Percentiles rank a stretch among this genome's conserved stretches.
Evolutionary conservation across 148 eudicot species (phyloP).

Genomic region (Agrostemma githago): DNA sequence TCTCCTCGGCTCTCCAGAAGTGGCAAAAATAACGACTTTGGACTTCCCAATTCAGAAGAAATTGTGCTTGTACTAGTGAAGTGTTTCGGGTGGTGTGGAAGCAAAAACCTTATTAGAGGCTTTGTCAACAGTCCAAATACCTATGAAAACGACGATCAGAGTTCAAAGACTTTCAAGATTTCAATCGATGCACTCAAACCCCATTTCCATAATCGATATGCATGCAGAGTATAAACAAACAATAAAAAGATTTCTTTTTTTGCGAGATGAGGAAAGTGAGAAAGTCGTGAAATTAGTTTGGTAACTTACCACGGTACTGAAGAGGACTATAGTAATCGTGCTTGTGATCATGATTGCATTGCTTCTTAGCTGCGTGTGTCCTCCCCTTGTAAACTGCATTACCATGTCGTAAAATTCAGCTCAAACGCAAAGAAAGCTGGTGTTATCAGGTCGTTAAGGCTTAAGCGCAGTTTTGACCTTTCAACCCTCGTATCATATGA

Average conservation of each 20-base stretch:
- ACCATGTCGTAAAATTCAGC: constrained; percentile 10
- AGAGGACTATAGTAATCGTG: constrained; percentile 65
- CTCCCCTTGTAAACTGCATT: constrained; percentile 66
- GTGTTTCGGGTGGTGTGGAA: constrained; percentile 43
- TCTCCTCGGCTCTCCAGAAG: constrained; percentile 47
- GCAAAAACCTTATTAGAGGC: constrained; percentile 56
- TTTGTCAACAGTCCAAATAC: constrained; percentile 85
- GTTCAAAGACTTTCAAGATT: neutral
- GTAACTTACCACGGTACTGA: constrained; percentile 64
- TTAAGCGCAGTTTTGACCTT: neutral
- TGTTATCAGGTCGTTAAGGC: neutral
- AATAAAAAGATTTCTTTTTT: too few relatives aligned
- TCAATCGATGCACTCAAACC: neutral
- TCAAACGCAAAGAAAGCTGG: neutral
- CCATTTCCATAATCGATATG: neutral
- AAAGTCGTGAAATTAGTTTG: neutral
- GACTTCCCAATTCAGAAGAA: constrained; percentile 55
- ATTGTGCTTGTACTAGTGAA: constrained; percentile 30
- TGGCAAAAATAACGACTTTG: constrained; percentile 49
- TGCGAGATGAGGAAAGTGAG: neutral
- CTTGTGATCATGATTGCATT: constrained; percentile 83
- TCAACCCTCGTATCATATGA: neutral
- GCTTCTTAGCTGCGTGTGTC: constrained; percentile 54
- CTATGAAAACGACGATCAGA: constrained; percentile 30
- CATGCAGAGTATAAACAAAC: neutral